These are phyloP conservation scores for Ramaria rubella DNA, from an alignment of 768 basidiomycete species.

Conservation along the genomic window DNA sequence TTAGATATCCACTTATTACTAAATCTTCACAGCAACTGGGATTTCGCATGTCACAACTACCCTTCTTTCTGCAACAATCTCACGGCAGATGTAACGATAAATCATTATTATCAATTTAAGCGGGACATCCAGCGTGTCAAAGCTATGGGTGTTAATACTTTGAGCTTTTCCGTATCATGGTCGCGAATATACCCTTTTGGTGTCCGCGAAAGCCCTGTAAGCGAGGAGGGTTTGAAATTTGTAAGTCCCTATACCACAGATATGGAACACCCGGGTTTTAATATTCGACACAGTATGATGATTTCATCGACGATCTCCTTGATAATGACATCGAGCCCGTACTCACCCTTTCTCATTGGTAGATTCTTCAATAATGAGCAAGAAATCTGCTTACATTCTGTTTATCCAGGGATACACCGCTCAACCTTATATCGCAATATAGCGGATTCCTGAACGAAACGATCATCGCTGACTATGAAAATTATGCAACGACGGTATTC, in stretches of 20 bases:
- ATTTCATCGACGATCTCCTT: slow-evolving; percentile 42
- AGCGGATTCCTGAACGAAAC: slow-evolving; percentile 42
- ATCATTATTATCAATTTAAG: slow-evolving; percentile 49
- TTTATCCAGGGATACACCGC: slow-evolving; percentile 43
- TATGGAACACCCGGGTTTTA: neutral
- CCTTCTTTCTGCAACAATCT: neutral
- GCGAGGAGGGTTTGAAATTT: slow-evolving; percentile 36
- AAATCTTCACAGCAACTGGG: neutral
- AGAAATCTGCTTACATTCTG: neutral
- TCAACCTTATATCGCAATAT: slow-evolving; percentile 42
- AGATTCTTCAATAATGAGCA: slow-evolving; percentile 15
- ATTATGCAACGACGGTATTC: slow-evolving; percentile 46
- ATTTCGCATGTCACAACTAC: slow-evolving; percentile 1
- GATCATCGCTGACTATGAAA: slow-evolving; percentile 39
- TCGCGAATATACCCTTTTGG: slow-evolving; percentile 46
- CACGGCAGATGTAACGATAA: slow-evolving; percentile 34
- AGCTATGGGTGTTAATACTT: slow-evolving; percentile 45
- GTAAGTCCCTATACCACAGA: slow-evolving; percentile 26
- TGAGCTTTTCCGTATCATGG: slow-evolving; percentile 50
- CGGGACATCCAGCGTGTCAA: slow-evolving; percentile 44
- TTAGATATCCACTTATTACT: neutral
- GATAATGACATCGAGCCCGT: slow-evolving; percentile 38
- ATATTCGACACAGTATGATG: neutral
- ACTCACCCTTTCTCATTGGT: slow-evolving; percentile 38
- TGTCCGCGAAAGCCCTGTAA: slow-evolving; percentile 42